Evolutionary conservation across 176 grass and related monocot genomes (phyloP), one percentile per base, ranked within the genome.

Genomic region (Panicum miliaceum): DNA sequence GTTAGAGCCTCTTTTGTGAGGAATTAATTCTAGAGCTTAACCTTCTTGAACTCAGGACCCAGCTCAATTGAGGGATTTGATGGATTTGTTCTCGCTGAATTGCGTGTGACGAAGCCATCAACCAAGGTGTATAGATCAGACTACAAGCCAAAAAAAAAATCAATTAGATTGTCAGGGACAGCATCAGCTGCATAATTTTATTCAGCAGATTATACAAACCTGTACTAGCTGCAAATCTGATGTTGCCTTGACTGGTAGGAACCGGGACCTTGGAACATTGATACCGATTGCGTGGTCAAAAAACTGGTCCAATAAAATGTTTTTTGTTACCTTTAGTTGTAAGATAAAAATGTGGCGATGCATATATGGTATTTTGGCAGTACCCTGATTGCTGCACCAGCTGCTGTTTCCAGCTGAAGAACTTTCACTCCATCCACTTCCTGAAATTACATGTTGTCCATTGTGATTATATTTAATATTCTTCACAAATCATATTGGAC

Each of bases 11-110:
- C 22, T 62, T 76, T 48, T 37, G 42, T 2, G 9, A 45, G 9
- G 18, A 90, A 50, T 68, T 16, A 75, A 47, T 80, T 37, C 60
- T 43, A 36, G 37, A 67, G 47, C 23, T 46, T 78, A 10, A 98
- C 93, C 96, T 95, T 98, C 63, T 94, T 98, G 64, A 98, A 98
- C 84, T 98, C 93, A 66, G 96, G 93, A 41, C 96, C 96, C 8
- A 98, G 75, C 41, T 95, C 89, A 86, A 95, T 93, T 18, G 91
- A 78, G 72, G 96, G 96, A 62, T 98, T 98, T 87, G 89, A 82
- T 71, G 89, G 83, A 43, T 93, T 92, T 89, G 79, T 40, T 86
- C 93, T 98, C 2, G 87, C 85, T 71, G 86, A 12, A 58, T 95
- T 98, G 19, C 96, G 91, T 73, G 89, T 90, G 69, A 98, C 89